phyloP scores from a whole-genome alignment of 176 grass and related monocot genomes.

The Chloris gayana region DNA sequence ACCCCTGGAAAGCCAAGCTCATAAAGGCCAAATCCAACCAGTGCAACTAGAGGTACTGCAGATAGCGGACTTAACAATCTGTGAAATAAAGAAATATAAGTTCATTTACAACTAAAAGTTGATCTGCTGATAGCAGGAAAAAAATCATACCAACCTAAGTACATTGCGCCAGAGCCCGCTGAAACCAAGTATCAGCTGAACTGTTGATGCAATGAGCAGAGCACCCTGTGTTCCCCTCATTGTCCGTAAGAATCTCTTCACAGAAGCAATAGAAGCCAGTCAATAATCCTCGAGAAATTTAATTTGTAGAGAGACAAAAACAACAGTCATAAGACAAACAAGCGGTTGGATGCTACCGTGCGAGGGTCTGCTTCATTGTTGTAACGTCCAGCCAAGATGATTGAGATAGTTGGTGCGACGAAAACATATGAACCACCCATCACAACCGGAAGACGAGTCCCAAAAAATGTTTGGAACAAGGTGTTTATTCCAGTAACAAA shows the following conservation, averaged over 20 bases:
- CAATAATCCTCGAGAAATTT: background rate
- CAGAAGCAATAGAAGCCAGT: constrained; percentile 23
- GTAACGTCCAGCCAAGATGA: constrained; percentile 87
- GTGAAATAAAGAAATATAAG: background rate
- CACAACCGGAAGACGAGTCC: constrained; percentile 77
- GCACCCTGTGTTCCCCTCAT: constrained; percentile 95
- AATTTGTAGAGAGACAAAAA: background rate
- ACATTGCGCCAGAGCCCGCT: constrained; percentile 98
- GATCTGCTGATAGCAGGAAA: too few species aligned
- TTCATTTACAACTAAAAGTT: constrained; percentile 17
- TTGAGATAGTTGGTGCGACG: constrained; percentile 83
- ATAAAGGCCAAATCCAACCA: constrained; percentile 93
- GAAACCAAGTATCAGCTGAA: constrained; percentile 96
- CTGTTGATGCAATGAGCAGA: constrained; percentile 71
- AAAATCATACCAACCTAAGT: constrained; percentile 54
- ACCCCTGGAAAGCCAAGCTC: constrained; percentile 97
- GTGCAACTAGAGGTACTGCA: constrained; percentile 79
- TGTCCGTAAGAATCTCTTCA: constrained; percentile 84
- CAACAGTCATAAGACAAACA: background rate
- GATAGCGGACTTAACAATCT: constrained; percentile 87
- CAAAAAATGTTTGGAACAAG: constrained; percentile 81
- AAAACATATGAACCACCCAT: constrained; percentile 88
- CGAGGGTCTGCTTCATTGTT: constrained; percentile 70
- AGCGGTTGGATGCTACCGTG: constrained; percentile 47
- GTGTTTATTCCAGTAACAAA: constrained; percentile 98